These are phyloP conservation scores for Collybia mongolica DNA, from an alignment of 768 basidiomycete genomes.

Conservation along the genomic window DNA sequence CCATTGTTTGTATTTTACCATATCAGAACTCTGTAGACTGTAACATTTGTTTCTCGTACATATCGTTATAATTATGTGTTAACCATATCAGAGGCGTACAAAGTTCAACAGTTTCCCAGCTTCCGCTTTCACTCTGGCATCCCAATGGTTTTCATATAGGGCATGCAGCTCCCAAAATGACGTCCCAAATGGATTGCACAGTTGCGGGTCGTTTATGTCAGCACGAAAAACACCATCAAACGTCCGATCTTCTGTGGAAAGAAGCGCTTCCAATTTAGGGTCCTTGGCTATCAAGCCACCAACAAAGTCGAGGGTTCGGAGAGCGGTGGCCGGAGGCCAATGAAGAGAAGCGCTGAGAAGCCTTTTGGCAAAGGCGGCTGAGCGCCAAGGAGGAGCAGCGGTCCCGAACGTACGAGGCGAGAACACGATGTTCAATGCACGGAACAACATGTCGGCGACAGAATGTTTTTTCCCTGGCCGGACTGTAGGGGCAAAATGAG, in stretches of 20 bases:
- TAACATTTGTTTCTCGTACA: constrained; percentile 17
- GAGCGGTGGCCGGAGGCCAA: constrained; percentile 68
- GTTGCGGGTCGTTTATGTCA: constrained; percentile 86
- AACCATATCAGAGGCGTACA: constrained; percentile 29
- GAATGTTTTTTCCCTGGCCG: constrained; percentile 29
- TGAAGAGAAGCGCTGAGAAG: constrained; percentile 76
- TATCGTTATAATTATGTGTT: constrained; percentile 7
- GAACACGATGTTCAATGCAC: constrained; percentile 80
- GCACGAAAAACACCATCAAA: constrained; percentile 83
- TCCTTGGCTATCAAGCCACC: constrained; percentile 71
- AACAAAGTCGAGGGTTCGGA: constrained; percentile 76
- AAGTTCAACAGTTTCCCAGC: constrained; percentile 57
- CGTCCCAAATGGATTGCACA: constrained; percentile 79
- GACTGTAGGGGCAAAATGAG: constrained; percentile 21
- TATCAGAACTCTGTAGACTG: constrained; percentile 10
- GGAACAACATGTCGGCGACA: constrained; percentile 77
- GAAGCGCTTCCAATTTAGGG: constrained; percentile 75
- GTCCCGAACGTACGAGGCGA: constrained; percentile 62
- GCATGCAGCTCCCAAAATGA: constrained; percentile 84
- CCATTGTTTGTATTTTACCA: constrained; percentile 4
- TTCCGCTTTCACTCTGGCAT: constrained; percentile 64
- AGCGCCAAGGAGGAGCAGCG: constrained; percentile 65
- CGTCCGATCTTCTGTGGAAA: constrained; percentile 84
- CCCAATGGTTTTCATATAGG: constrained; percentile 58
- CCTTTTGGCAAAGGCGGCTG: constrained; percentile 94